Conservation (phyloP, 805 yeast species). For the Zygotorulaspora sp. region DNA sequence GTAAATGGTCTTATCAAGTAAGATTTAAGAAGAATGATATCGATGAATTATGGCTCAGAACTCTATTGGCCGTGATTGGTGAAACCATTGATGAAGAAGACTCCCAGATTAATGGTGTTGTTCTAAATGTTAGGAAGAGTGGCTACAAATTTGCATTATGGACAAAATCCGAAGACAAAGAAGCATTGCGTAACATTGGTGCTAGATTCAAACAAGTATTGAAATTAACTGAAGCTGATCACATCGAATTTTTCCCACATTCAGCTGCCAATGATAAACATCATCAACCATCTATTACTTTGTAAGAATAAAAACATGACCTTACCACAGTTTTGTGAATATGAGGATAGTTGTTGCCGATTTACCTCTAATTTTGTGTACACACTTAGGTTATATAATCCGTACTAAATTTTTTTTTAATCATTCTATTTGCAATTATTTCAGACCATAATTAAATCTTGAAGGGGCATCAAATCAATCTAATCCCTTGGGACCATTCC, state of each 20-base stretch:
- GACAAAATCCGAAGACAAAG: slow-evolving; percentile 74
- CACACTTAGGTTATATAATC: slow-evolving; percentile 8
- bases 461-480: slow-evolving; percentile 1
- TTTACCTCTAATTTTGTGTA: slow-evolving; percentile 1
- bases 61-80: slow-evolving; percentile 86
- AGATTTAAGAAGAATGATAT: slow-evolving; percentile 58
- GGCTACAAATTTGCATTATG: slow-evolving; percentile 85
- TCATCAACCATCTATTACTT: slow-evolving; percentile 33
- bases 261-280: slow-evolving; percentile 33
- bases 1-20: slow-evolving; percentile 86
- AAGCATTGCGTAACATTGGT: slow-evolving; percentile 70
- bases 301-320: slow-evolving; percentile 24
- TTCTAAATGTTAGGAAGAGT: slow-evolving; percentile 78
- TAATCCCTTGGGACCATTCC: slow-evolving; percentile 5
- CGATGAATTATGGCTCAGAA: slow-evolving; percentile 89
- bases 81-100: slow-evolving; percentile 85
- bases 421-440: background rate
- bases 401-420: slow-evolving; percentile 3
- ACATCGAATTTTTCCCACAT: slow-evolving; percentile 62
- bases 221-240: slow-evolving; percentile 66
- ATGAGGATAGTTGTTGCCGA: background rate
- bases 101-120: slow-evolving; percentile 90
- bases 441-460: no score
- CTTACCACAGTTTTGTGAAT: slow-evolving; percentile 2
- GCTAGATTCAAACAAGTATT: slow-evolving; percentile 81